phyloP scores from a whole-genome alignment of 2,329 filamentous ascomycete genomes.

The Colletotrichum zoysiae region DNA sequence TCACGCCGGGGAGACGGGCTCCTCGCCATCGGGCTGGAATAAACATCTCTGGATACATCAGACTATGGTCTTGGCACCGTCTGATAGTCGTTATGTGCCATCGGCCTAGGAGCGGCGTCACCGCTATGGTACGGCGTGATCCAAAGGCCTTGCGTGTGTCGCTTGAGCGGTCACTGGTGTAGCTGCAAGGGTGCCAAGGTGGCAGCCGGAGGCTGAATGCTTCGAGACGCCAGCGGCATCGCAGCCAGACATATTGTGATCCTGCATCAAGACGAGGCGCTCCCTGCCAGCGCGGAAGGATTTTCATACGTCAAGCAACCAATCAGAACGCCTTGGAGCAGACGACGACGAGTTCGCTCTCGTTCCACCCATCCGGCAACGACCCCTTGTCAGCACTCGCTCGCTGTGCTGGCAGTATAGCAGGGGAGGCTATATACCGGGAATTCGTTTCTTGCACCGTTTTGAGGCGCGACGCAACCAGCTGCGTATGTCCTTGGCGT shows the following conservation, averaged over 20 bases:
- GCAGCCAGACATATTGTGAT: not conserved
- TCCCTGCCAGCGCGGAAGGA: not conserved
- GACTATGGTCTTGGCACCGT: not conserved
- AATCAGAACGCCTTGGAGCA: not conserved
- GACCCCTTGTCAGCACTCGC: not conserved
- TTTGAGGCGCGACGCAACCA: not conserved
- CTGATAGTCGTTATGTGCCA: not conserved
- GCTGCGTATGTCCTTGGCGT: not conserved
- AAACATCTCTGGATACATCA: not conserved
- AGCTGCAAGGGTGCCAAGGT: not conserved
- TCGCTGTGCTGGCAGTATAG: not conserved
- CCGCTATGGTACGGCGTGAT: not conserved
- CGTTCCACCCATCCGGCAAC: not conserved
- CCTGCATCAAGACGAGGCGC: not conserved
- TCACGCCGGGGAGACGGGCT: not conserved
- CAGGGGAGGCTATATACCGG: not conserved
- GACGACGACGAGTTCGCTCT: not conserved
- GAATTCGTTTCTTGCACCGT: not conserved
- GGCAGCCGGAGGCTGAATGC: not conserved
- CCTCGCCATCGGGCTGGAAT: not conserved
- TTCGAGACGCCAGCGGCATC: not conserved
- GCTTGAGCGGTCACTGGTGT: not conserved
- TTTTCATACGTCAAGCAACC: not conserved
- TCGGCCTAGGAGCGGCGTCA: not conserved
- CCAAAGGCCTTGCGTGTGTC: not conserved